Base-by-base conservation (phyloP, 2,329 filamentous ascomycete species). In the Penicillium sclerotigenum region DNA sequence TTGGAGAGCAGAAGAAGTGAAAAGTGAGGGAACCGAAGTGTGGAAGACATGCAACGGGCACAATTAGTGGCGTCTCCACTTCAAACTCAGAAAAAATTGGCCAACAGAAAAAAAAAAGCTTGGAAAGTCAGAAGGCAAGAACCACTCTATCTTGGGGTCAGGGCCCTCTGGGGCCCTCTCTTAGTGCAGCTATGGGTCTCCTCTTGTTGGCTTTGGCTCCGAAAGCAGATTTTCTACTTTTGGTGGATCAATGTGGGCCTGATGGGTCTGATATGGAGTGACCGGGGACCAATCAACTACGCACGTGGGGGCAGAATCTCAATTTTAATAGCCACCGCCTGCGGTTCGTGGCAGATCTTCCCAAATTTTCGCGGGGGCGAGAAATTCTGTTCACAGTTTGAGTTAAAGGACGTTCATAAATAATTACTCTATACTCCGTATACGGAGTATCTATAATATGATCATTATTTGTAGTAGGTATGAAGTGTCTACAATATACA, bases 251-350 rank as follows among this genome's bases (percentile, higher is more conserved):
- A 46, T 46, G 59, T 59, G 58, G 63, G 38, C 36, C 49, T 4
- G 11, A 26, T 48, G 54, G 52, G 22, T 40, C 37, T 37, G 6
- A 29, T 37, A 59, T 57, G 49, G 48, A 56, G 47, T 1, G 37
- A 20, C 59, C 59, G 51, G 26, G 29, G 60, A n/a, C 69, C 69
- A 71, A 71, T 71, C 26, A 68, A 48, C 16, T 4, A 4, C n/a
- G 60, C 69, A 71, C 69, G 69, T 71, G 69, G 58, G 24, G 65
- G 68, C 68, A 71, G 65, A 68, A 70, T 65, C 22, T 2, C 38
- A 29, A 28, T 26, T 36, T 26, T 31, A 59, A 61, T 62, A 49
- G 50, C 24, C 48, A 42, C 52, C 54, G 48, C 48, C 46, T 54
- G 41, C 49, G 31, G 36, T 47, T 51, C 29, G 33, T 36, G 47